Percentiles rank a stretch among this genome's conserved stretches.
These are phyloP conservation scores for Rusavskia elegans DNA, from an alignment of 495 filamentous ascomycete species.

Conservation along the genomic window DNA sequence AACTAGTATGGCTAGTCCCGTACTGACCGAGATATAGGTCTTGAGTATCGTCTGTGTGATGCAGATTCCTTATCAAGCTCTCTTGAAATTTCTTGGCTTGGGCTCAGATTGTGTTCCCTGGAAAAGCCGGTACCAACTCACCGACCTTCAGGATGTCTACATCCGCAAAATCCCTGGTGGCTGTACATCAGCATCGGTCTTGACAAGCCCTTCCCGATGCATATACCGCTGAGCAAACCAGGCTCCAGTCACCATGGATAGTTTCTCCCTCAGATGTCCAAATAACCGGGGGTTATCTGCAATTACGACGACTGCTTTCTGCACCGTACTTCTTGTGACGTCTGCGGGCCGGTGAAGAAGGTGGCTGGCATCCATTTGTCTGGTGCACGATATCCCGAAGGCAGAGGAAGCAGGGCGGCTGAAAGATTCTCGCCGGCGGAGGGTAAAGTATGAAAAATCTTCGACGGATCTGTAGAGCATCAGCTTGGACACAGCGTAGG, in stretches of 20 bases:
- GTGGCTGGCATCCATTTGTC: constrained; percentile 69
- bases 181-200: neutral
- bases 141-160: constrained; percentile 53
- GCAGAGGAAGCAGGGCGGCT: constrained; percentile 57
- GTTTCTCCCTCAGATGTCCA: constrained; percentile 63
- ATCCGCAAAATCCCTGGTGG: constrained; percentile 51
- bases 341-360: constrained; percentile 67
- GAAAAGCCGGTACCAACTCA: constrained; percentile 6
- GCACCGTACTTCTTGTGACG: constrained; percentile 87
- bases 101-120: neutral
- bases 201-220: constrained; percentile 18
- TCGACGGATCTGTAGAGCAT: constrained; percentile 49
- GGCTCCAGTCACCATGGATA: constrained; percentile 77
- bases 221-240: constrained; percentile 94
- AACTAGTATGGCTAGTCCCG: too few species aligned
- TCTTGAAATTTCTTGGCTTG: constrained; percentile 68
- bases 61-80: constrained; percentile 52
- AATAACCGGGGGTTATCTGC: constrained; percentile 75
- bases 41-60: constrained; percentile 52
- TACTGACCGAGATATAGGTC: constrained; percentile 72
- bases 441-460: constrained; percentile 97
- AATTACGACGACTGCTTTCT: constrained; percentile 97
- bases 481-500: neutral
- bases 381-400: constrained; percentile 90
- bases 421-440: constrained; percentile 49